These are phyloP conservation scores for Penicillium sclerotigenum DNA, from an alignment of 2,329 filamentous ascomycete species.

Conservation along the genomic window DNA sequence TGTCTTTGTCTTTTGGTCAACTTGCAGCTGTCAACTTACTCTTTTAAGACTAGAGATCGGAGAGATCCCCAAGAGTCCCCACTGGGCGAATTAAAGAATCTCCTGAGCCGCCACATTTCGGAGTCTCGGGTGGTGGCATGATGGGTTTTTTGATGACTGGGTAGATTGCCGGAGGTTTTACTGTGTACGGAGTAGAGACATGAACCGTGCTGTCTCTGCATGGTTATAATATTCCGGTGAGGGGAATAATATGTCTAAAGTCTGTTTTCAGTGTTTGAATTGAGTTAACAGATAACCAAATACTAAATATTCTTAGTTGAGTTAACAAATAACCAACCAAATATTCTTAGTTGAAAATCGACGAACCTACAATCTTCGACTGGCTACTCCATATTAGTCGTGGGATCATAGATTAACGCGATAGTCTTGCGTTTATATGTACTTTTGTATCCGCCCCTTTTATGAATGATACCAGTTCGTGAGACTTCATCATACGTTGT, in stretches of 20 bases:
- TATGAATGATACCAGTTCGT: not conserved
- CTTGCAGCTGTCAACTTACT: conserved; percentile 33
- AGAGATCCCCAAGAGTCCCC: conserved; percentile 27
- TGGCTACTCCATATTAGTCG: not conserved
- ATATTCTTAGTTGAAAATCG: not conserved
- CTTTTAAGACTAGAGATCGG: conserved; percentile 30
- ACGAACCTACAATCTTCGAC: not conserved
- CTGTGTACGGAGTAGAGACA: conserved; percentile 14
- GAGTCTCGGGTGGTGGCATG: conserved; percentile 3
- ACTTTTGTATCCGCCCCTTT: not conserved
- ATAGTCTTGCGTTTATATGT: not conserved
- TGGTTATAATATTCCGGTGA: not conserved
- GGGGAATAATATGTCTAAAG: not conserved
- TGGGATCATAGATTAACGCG: not conserved
- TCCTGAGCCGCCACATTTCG: conserved; percentile 11
- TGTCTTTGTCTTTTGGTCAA: conserved; percentile 10
- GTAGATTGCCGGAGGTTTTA: conserved; percentile 19
- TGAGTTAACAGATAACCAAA: not conserved
- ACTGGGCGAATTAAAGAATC: conserved; percentile 20
- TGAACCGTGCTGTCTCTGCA: conserved; percentile 19
- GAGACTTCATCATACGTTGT: not conserved
- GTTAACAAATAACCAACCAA: not conserved
- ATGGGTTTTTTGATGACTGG: not conserved
- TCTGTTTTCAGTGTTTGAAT: not conserved
- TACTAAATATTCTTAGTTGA: not conserved